These are phyloP conservation scores for Tephrocybe sp. DNA, from an alignment of 768 basidiomycete genomes.

Conservation along the genomic window DNA sequence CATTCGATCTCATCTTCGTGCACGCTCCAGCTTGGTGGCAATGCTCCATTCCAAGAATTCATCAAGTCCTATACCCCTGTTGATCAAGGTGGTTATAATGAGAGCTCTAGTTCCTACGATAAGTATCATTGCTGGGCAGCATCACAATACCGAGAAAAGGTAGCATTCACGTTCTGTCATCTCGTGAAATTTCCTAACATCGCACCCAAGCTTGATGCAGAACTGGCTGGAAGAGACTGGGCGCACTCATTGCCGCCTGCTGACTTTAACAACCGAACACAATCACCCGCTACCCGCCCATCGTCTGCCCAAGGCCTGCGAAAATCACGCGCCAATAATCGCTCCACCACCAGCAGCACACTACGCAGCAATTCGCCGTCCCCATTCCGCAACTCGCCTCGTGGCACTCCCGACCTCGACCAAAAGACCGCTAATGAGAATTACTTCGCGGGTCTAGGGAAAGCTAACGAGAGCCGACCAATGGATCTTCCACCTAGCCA, in stretches of 20 bases:
- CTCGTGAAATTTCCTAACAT: constrained; percentile 15
- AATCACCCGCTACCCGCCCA: constrained; percentile 54
- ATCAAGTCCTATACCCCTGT: constrained; percentile 64
- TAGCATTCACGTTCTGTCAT: constrained; percentile 26
- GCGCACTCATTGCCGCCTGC: constrained; percentile 69
- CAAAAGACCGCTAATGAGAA: constrained; percentile 82
- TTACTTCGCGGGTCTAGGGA: constrained; percentile 83
- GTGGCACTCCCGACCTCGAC: constrained; percentile 46
- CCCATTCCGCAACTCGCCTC: constrained; percentile 44
- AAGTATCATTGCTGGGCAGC: constrained; percentile 95
- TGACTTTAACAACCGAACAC: constrained; percentile 33
- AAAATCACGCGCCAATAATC: constrained; percentile 76
- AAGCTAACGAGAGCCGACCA: constrained; percentile 74
- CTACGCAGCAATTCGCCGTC: constrained; percentile 54
- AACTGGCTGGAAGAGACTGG: constrained; percentile 76
- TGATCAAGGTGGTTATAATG: constrained; percentile 68
- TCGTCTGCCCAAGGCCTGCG: constrained; percentile 81
- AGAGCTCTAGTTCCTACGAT: constrained; percentile 60
- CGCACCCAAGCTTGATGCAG: constrained; percentile 68
- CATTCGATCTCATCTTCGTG: constrained; percentile 7
- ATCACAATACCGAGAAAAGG: constrained; percentile 93
- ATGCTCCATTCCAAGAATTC: constrained; percentile 78
- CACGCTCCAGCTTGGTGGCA: constrained; percentile 73
- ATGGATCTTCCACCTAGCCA: constrained; percentile 86
- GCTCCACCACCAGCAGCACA: constrained; percentile 43